Base-by-base conservation (phyloP, 306 rosid species). In the Biancaea sappan region DNA sequence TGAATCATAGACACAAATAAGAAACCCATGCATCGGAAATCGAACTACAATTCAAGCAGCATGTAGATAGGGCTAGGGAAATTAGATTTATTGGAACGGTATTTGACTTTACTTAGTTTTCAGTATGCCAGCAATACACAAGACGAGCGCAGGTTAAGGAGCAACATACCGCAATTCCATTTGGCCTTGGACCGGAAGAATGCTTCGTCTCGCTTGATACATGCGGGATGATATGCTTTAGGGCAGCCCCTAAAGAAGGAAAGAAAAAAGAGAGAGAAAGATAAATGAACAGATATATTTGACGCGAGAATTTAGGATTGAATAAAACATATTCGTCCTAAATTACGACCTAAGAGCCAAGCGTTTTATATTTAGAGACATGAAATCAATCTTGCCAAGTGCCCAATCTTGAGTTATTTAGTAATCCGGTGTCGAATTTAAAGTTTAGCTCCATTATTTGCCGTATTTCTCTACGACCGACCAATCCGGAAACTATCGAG, bases 151-250 rank as follows among this genome's bases (percentile, higher is more conserved):
- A 26, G 63, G 56, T 52, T 5, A 21, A 62, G 56, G 66, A 64
- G 77, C 41, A 73, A 81, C 88, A 21, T 87, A 95, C 99, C 99
- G 24, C 99, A 95, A 80, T 90, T 95, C 99, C 99, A 95, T 79
- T 90, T 92, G 48, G 99, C 99, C 81, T 86, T 92, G 22, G 98
- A 92, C 62, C 82, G 88, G 74, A 95, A 95, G 79, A 95, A 95
- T 5, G 92, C 66, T 41, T 95, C 99, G 38, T 95, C 99, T 51
- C 99, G 83, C 85, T 95, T 95, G 75, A 95, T 79, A 84, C 99
- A 95, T 3, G 97, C 57, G 0, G 97, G 97, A 74, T 95, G 99
- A 77, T 95, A 95, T 1, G 99, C 99, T 87, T 95, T 95, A 9
- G 98, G 99, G 59, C 99, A 95, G 34, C 92, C 96, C 90, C 99